A percentile compares a stretch with the other conserved stretches of the same genome.
Conservation (phyloP, 495 filamentous ascomycete species). For the Aspergillus avenaceus region DNA sequence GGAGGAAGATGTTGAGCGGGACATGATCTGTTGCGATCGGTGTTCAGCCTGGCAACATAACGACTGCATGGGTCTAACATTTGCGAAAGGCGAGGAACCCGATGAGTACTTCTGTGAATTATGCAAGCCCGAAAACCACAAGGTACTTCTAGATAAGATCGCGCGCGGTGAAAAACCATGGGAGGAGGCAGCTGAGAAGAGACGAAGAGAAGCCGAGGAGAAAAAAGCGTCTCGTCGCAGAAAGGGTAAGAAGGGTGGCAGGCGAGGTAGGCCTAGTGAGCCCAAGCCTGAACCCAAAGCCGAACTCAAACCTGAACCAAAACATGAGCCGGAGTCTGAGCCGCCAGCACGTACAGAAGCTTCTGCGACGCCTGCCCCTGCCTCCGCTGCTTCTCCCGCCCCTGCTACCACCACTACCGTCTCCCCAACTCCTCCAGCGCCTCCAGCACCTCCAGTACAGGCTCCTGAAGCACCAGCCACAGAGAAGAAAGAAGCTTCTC, state of each 20-base stretch:
- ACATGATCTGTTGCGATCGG: constrained; percentile 87
- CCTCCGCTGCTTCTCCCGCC: constrained; percentile 17
- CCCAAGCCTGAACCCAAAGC: constrained; percentile 18
- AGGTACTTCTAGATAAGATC: constrained; percentile 67
- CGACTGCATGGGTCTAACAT: constrained; percentile 83
- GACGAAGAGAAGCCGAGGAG: constrained; percentile 49
- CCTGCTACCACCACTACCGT: constrained; percentile 5
- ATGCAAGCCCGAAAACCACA: constrained; percentile 80
- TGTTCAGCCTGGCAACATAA: constrained; percentile 97
- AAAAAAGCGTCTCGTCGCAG: constrained; percentile 41
- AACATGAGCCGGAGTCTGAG: constrained; percentile 30
- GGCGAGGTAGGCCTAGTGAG: constrained; percentile 38
- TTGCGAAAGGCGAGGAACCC: constrained; percentile 68
- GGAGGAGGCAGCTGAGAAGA: constrained; percentile 60
- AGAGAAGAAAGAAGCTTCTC: constrained; percentile 28
- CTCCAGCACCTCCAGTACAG: constrained; percentile 15
- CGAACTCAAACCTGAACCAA: constrained; percentile 22
- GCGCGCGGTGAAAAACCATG: constrained; percentile 77
- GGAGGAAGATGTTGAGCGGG: constrained; percentile 71
- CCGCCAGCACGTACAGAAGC: constrained; percentile 28
- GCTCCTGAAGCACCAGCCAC: constrained; percentile 23
- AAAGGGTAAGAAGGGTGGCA: constrained; percentile 44
- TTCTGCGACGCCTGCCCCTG: constrained; percentile 24
- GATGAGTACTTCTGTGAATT: constrained; percentile 85
- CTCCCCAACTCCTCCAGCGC: constrained; percentile 2